Base-by-base conservation (phyloP, 2,329 filamentous ascomycete genomes). In the Sclerotinia subarctica region DNA sequence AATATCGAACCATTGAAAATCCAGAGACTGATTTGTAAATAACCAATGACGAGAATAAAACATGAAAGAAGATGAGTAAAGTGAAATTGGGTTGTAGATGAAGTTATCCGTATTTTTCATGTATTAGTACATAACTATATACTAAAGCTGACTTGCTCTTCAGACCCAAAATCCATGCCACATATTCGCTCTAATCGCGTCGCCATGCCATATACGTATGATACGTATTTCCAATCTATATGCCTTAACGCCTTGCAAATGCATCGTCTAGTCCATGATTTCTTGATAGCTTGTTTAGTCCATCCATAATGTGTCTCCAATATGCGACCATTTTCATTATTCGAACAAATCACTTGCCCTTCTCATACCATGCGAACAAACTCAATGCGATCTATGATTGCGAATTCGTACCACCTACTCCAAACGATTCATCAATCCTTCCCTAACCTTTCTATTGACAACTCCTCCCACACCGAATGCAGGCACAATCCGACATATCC, bases 381-480 rank as follows among this genome's bases (percentile, higher is more conserved):
- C 29, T n/a, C 21, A 49, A 38, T 21, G 32, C 8, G 29, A 11
- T 3, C n/a, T 4, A 26, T 38, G 1, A 6, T 35, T 35, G 7
- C 2, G 21, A 51, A 47, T 17, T 42, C 42, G 52, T 19, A 15
- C 7, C 13, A 21, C 26, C 69, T 54, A 74, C 52, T 73, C 71
- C 53, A 73, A 57, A 59, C 56, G 70, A 49, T 47, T 64, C 68
- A 96, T 93, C 73, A 94, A 77, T 65, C 77, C 81, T 75, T 80
- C 82, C 73, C 93, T 84, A 56, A 94, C 82, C 75, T 90, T 88
- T 69, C 84, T 84, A 79, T 97, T 97, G 15, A 95, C 90, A 15
- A 96, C 92, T 0, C 93, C 93, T 0, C 93, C 94, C 17, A 96
- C 84, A 2, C 93, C 94, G 81, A 94, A 97, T 0, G 93, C 93